Evolutionary conservation across 495 filamentous ascomycete species (phyloP), one percentile per base, ranked within the genome.

Genomic region (Aspergillus incahuasiensis): DNA sequence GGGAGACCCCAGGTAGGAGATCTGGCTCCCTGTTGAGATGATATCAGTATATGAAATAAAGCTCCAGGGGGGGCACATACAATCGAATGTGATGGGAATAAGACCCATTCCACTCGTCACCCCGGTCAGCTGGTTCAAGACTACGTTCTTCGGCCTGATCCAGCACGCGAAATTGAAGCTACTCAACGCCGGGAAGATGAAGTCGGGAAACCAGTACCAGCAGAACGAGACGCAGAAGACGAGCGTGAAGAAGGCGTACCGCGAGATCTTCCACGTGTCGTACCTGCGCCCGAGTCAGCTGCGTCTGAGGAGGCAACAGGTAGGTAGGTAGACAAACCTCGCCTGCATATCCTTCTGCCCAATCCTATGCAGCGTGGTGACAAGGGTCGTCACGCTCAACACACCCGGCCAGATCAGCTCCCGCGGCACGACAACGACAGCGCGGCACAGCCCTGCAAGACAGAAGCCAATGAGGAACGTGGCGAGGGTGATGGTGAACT

Each of bases 351-450:
- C 52, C n/a, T 35, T 35, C 30, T 62, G 52, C 55, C 41, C 38
- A 5, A 54, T 75, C 71, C 79, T 68, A 63, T 95, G 90, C 19
- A 95, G 75, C 0, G 88, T 91, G 6, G 81, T 85, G 52, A 90
- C 89, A 79, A 94, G 89, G 48, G 89, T 83, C 5, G 88, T 86
- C 19, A 86, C 87, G 75, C 89, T 85, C 45, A 95, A 75, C 5
- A 90, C 90, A 20, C 84, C 84, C 0, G 90, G 90, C 90, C 90
- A 95, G 35, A 95, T 88, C 81, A 95, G 89, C 40, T 87, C 86
- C 28, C 79, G 78, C 3, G 90, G 90, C 9, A 84, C 77, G 15
- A 95, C 90, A n/a, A 92, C 74, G 63, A 87, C 88, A 20, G 85
- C 77, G n/a, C 87, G 78, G 2, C 85, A 59, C 73, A 81, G 46